A percentile compares a stretch with the other conserved stretches of the same genome.
These are phyloP conservation scores for Deuterostichococcus epilithicus DNA, from an alignment of 139 green algal species.

Conservation along the genomic window DNA sequence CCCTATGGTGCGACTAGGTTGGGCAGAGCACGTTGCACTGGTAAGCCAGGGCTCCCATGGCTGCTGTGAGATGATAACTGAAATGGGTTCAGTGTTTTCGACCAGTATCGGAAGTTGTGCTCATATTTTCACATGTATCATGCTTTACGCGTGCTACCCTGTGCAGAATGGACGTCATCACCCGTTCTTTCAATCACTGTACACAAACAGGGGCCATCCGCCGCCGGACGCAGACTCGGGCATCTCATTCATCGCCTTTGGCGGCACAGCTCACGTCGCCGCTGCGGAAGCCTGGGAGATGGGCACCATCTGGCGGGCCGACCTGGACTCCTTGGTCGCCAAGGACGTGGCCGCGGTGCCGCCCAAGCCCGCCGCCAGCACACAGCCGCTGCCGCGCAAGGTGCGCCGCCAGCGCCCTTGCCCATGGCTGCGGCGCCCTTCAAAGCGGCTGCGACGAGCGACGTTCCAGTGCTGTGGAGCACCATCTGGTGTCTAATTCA, in stretches of 20 bases:
- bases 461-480: neutral
- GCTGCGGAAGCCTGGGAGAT: slow-evolving; percentile 47
- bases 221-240: slow-evolving; percentile 45
- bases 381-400: neutral
- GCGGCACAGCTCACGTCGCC: slow-evolving; percentile 38
- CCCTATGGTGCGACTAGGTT: too few species aligned
- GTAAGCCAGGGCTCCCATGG: too few species aligned
- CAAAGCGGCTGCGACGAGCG: neutral
- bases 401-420: too few species aligned
- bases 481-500: too few species aligned
- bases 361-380: neutral
- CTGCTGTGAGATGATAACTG: too few species aligned
- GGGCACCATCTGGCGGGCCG: neutral
- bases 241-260: slow-evolving; percentile 61
- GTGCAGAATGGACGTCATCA: neutral
- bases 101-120: too few species aligned
- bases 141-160: neutral
- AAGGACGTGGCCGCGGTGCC: neutral
- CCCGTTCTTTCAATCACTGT: neutral
- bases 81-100: too few species aligned
- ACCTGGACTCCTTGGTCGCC: neutral
- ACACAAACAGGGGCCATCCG: slow-evolving; percentile 36
- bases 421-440: neutral
- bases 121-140: neutral
- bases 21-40: too few species aligned